Evolutionary conservation across 2,329 filamentous ascomycete genomes (phyloP).

Genomic region (Colletotrichum salicis): DNA sequence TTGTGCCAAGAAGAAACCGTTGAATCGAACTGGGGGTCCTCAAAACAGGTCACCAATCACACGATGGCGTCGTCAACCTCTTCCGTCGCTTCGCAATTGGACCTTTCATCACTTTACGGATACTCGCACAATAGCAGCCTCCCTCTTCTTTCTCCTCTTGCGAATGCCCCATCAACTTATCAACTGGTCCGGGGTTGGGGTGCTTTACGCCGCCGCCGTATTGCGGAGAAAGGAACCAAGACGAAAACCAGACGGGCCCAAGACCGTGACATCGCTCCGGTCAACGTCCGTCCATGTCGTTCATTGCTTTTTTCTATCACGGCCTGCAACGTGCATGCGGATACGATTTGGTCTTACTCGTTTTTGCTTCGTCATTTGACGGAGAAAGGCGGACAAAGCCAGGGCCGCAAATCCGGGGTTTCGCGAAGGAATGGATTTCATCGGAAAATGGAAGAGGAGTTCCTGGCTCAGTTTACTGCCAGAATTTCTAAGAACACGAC

Average conservation of each 20-base stretch:
- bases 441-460: not conserved
- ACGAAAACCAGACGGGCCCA: conserved; percentile 2
- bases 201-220: conserved; percentile 9
- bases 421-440: not conserved
- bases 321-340: not conserved
- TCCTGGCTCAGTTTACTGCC: not conserved
- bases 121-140: not conserved
- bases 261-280: conserved; percentile 25
- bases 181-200: not conserved
- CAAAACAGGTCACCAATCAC: conserved; percentile 13
- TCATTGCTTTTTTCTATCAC: not conserved
- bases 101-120: not conserved
- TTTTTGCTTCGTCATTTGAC: not conserved
- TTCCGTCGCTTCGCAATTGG: not conserved
- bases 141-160: too few relatives aligned
- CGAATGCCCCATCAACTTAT: not conserved
- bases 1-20: conserved; percentile 20
- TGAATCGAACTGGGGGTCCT: not conserved
- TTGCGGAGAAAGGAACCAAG: conserved; percentile 7
- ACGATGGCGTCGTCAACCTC: not conserved
- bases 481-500: not conserved
- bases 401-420: not conserved
- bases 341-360: not conserved
- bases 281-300: conserved; percentile 13
- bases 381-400: not conserved